Evolutionary conservation across 164 flowering plant genomes (phyloP), one percentile per base, ranked within the genome.

Genomic region (Sextonia rubra): DNA sequence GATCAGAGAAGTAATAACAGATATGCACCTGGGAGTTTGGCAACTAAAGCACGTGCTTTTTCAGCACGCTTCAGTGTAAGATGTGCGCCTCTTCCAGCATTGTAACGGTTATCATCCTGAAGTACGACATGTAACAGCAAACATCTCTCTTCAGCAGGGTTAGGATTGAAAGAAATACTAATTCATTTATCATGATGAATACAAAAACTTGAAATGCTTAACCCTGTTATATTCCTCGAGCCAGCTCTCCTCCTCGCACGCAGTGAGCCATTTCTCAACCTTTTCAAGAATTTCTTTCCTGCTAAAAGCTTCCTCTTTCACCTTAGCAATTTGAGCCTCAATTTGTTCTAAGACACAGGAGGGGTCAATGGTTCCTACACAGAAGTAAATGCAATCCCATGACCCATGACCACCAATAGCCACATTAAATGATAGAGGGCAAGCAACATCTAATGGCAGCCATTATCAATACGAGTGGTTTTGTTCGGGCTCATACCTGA

Each of bases 181-280:
- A 68, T 47, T 44, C 22, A 68, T 3, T 32, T 12, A 44, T 20
- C 12, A 47, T 52, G 18, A 32, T 49, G 20, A 72, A 52, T 32
- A 55, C 23, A 32, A 69, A 20, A 47, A 68, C 5, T 22, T 23
- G 14, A 58, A 72, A 68, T 12, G 15, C 29, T 73, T 24, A 55
- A 93, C 98, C 89, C 84, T 85, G 71, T 86, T 89, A 69, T 93
- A 93, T 66, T 93, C 93, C 73, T 91, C 98, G 24, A 93, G 88
- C 98, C 98, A 93, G 76, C 81, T 73, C 74, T 93, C 98, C 74
- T 93, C 98, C 61, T 91, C 91, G 71, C 94, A 83, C 15, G 97
- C 92, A 71, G 83, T 79, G 73, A 85, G 44, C 94, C 97, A 93
- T 73, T 93, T 93, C 62, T 90, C 97, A 30, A 91, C 84, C 79